A percentile compares a stretch with the other conserved stretches of the same genome.
Conservation (phyloP, 352 stramenopile genomes). For the Phytopythium ostracodes region DNA sequence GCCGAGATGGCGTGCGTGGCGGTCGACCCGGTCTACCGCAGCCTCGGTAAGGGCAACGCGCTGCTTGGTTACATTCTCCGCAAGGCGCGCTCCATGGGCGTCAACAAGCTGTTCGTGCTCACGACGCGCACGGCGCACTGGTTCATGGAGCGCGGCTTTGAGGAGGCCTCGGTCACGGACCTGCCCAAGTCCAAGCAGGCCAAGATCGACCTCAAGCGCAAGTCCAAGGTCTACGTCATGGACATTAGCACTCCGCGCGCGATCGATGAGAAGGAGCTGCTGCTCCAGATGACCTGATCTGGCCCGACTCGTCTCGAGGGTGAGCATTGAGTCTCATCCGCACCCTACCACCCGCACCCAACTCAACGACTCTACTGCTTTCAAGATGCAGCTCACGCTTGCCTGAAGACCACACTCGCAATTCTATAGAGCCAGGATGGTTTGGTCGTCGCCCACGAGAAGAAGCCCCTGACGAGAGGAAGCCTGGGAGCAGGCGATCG, state of each 20-base stretch:
- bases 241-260: constrained; percentile 82
- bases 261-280: constrained; percentile 81
- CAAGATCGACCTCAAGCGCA: constrained; percentile 78
- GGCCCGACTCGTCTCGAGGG: background rate
- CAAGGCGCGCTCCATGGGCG: constrained; percentile 77
- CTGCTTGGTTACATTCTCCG: constrained; percentile 90
- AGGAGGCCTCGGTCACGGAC: constrained; percentile 85
- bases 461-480: background rate
- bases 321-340: background rate
- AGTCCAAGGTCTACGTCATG: constrained; percentile 88
- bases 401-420: background rate
- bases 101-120: constrained; percentile 95
- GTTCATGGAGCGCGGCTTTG: constrained; percentile 97
- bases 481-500: background rate
- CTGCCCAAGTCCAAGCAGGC: constrained; percentile 76
- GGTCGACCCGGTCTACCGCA: constrained; percentile 86
- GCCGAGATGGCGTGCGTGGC: constrained; percentile 90
- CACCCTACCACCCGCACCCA: background rate
- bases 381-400: background rate
- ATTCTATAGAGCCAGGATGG: background rate
- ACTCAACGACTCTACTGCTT: background rate
- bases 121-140: constrained; percentile 98
- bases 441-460: background rate
- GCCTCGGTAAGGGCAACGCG: constrained; percentile 83
- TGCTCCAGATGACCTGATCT: constrained; percentile 52